Conservation (phyloP, 805 yeast species). For the Ogataea haglerorum region DNA sequence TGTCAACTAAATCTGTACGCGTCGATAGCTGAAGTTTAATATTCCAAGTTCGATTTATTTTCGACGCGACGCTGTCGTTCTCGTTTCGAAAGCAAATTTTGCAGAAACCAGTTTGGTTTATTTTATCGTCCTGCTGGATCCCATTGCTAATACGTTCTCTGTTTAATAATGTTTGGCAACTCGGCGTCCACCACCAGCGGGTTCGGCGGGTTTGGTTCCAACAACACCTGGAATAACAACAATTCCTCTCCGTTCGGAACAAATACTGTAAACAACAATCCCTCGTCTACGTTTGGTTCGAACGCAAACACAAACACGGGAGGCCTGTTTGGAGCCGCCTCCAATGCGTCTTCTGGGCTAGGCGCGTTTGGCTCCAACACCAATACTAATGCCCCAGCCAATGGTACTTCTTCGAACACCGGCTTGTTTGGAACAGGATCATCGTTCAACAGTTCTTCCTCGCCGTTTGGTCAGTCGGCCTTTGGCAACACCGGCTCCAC, state of each 20-base stretch:
- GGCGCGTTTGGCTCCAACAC: conserved; percentile 34
- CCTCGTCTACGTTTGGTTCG: conserved; percentile 22
- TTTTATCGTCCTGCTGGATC: conserved; percentile 2
- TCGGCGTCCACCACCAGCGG: conserved; percentile 41
- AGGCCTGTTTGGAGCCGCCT: conserved; percentile 36
- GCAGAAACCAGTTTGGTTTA: conserved; percentile 3
- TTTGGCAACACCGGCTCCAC: conserved; percentile 31
- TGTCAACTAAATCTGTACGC: conserved; percentile 10
- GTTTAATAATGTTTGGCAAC: conserved; percentile 43
- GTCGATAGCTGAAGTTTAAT: conserved; percentile 4
- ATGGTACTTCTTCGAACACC: conserved; percentile 21
- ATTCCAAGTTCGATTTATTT: not conserved
- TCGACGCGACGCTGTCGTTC: conserved; percentile 9
- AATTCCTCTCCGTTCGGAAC: conserved; percentile 27
- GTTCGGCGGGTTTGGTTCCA: conserved; percentile 44
- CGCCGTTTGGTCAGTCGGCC: conserved; percentile 47
- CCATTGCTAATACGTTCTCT: conserved; percentile 1
- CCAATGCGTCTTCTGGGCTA: conserved; percentile 27
- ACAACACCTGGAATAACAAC: conserved; percentile 11
- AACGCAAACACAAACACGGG: conserved; percentile 23
- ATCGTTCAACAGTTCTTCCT: conserved; percentile 18
- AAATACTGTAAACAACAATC: conserved; percentile 20
- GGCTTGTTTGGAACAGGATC: conserved; percentile 30
- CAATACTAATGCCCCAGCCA: conserved; percentile 20
- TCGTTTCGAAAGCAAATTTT: conserved; percentile 2